Evolutionary conservation across 1,284 basidiomycete genomes (phyloP).

Genomic region (Tausonia pullulans): DNA sequence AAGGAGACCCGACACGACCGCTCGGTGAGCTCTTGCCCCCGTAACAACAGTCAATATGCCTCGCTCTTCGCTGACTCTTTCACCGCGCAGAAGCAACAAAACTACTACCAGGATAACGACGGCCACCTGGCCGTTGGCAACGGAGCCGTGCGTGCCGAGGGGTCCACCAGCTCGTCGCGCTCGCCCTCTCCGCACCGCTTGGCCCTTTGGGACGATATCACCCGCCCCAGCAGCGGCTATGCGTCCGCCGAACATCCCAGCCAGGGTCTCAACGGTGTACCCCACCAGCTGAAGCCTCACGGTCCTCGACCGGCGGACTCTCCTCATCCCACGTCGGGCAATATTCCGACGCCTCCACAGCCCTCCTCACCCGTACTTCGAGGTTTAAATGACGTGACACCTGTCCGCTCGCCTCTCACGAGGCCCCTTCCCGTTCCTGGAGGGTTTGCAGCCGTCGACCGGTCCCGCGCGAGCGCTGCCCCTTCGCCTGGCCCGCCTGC

Average conservation of each 20-base stretch:
- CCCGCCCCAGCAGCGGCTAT: not conserved
- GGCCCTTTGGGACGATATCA: not conserved
- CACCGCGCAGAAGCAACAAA: not conserved
- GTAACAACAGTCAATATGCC: not conserved
- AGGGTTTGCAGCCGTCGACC: not conserved
- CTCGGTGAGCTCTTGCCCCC: not conserved
- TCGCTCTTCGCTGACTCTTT: not conserved
- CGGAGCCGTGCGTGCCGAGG: not conserved
- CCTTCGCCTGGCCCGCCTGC: not conserved
- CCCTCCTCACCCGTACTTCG: too few relatives aligned
- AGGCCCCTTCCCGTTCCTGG: slow-evolving; percentile 13
- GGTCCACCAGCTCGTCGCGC: not conserved
- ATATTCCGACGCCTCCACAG: not conserved
- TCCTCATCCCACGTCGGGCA: too few relatives aligned
- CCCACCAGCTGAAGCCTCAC: too few relatives aligned
- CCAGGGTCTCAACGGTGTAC: too few relatives aligned
- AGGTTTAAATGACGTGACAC: too few relatives aligned
- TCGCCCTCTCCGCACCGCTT: slow-evolving; percentile 3
- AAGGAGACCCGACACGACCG: slow-evolving; percentile 16
- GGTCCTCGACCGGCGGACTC: too few relatives aligned
- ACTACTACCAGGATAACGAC: not conserved
- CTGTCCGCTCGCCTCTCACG: not conserved
- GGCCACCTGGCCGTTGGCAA: not conserved
- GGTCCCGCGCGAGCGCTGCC: not conserved
- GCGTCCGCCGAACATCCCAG: not conserved